Base-by-base conservation (phyloP, 345 rosid genomes). In the Brassica rapa region DNA sequence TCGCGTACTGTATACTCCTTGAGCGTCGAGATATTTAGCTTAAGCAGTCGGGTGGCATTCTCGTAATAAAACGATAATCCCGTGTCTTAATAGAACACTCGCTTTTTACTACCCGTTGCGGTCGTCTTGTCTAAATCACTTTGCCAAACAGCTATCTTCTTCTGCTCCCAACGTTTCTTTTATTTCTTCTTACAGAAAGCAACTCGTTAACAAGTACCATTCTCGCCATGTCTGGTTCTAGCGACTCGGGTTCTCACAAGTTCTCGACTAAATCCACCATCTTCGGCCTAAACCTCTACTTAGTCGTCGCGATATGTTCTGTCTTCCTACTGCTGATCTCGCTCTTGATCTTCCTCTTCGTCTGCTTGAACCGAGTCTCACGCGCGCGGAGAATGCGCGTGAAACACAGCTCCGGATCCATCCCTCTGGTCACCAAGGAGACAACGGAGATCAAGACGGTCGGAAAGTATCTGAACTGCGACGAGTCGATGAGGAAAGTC, bases 351-450 rank as follows among this genome's bases (percentile, higher is more conserved):
- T 88, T 84, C 83, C 82, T 93, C 64, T 93, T 90, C 74, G 39
- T 87, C 66, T 84, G 89, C 68, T 63, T 79, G 24, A 82, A 59
- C 23, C 87, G 91, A 32, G 80, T 73, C 37, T 83, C 89, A 37
- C 84, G 88, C 78, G 88, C 85, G 19, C 90, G 90, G 46, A 82
- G 53, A 75, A 82, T 80, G 89, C 86, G 82, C 23, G 88, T 79
- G 68, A 86, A 93, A 77, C 93, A 88, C 82, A 88, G 85, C 80
- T 90, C 97, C 6, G 91, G 98, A 12, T 70, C 83, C 62, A 90
- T 90, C 82, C 94, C 98, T 0, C 39, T 92, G 6, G 93, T 89
- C 14, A 83, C 97, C 60, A 92, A 87, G 64, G 96, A 92, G 86
- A 87, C 88, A 71, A 49, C 78, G 64, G 97, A 90, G 89, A 86